phyloP scores from a whole-genome alignment of 2,329 filamentous ascomycete genomes.

The Penicillium sp. region DNA sequence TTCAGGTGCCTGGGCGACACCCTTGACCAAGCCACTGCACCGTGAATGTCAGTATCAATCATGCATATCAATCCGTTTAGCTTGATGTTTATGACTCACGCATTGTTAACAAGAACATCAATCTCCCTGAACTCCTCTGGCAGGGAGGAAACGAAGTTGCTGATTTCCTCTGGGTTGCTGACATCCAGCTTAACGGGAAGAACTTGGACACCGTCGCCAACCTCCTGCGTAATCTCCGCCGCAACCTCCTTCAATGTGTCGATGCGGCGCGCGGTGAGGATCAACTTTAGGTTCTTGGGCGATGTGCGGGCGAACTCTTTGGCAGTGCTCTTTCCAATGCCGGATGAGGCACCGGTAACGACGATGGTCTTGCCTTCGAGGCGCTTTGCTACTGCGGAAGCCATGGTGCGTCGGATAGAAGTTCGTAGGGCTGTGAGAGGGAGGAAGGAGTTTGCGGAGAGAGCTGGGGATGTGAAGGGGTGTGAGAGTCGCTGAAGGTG shows the following conservation, averaged over 20 bases:
- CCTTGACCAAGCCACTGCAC: slow-evolving; percentile 77
- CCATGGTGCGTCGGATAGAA: slow-evolving; percentile 52
- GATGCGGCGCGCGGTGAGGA: slow-evolving; percentile 82
- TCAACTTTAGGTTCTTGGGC: slow-evolving; percentile 74
- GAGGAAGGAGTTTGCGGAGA: slow-evolving; percentile 23
- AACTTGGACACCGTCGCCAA: slow-evolving; percentile 77
- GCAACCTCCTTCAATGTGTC: slow-evolving; percentile 76
- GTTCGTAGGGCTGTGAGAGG: slow-evolving; percentile 18
- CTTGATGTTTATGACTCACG: slow-evolving; percentile 78
- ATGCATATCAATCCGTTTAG: slow-evolving; percentile 9
- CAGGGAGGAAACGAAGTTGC: slow-evolving; percentile 67
- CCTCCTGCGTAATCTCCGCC: slow-evolving; percentile 70
- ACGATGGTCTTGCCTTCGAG: slow-evolving; percentile 90
- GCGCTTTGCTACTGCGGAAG: slow-evolving; percentile 72
- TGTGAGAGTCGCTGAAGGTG: slow-evolving; percentile 22
- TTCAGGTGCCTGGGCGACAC: slow-evolving; percentile 78
- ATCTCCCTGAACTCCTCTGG: slow-evolving; percentile 82
- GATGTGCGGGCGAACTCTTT: slow-evolving; percentile 88
- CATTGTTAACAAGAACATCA: slow-evolving; percentile 92
- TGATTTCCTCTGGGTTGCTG: slow-evolving; percentile 72
- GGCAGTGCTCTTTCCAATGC: slow-evolving; percentile 74
- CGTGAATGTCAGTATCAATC: slow-evolving; percentile 7
- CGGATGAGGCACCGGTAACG: slow-evolving; percentile 88
- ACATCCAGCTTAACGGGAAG: slow-evolving; percentile 83
- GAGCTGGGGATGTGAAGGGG: slow-evolving; percentile 13